phyloP scores from a whole-genome alignment of 768 basidiomycete species.

The Fistulinella prunicolor region DNA sequence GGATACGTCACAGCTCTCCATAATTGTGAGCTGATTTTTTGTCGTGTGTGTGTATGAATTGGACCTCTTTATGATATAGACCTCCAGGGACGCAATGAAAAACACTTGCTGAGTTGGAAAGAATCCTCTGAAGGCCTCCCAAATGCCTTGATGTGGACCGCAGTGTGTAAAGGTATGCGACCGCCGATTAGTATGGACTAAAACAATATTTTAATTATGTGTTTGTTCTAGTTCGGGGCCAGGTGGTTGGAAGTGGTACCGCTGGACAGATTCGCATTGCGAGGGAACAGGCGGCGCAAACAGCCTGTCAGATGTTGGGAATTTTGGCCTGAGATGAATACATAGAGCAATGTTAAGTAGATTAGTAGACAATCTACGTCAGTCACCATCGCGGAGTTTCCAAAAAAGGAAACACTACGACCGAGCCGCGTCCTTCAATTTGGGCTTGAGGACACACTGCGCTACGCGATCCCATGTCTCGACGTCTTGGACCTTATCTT shows the following conservation, averaged over 20 bases:
- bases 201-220: neutral
- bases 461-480: constrained; percentile 25
- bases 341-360: constrained; percentile 1
- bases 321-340: constrained; percentile 11
- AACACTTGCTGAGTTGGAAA: constrained; percentile 39
- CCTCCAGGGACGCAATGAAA: constrained; percentile 33
- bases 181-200: neutral
- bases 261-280: constrained; percentile 45
- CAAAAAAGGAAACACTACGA: constrained; percentile 13
- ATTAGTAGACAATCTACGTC: neutral
- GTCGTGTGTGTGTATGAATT: neutral
- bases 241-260: constrained; percentile 45
- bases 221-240: constrained; percentile 42
- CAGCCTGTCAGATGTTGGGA: constrained; percentile 38
- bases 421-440: neutral
- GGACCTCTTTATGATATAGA: constrained; percentile 26
- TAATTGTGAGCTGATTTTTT: constrained; percentile 40
- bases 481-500: constrained; percentile 47
- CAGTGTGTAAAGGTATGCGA: constrained; percentile 54
- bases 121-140: constrained; percentile 41
- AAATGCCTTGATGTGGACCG: constrained; percentile 46
- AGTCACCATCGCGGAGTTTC: constrained; percentile 28
- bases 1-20: constrained; percentile 37
- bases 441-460: too few species aligned
- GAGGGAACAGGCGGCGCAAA: constrained; percentile 46